Evolutionary conservation across 371 early-diverging fungal genomes (phyloP), one percentile per base, ranked within the genome.

Genomic region (Mucor lusitanicus): DNA sequence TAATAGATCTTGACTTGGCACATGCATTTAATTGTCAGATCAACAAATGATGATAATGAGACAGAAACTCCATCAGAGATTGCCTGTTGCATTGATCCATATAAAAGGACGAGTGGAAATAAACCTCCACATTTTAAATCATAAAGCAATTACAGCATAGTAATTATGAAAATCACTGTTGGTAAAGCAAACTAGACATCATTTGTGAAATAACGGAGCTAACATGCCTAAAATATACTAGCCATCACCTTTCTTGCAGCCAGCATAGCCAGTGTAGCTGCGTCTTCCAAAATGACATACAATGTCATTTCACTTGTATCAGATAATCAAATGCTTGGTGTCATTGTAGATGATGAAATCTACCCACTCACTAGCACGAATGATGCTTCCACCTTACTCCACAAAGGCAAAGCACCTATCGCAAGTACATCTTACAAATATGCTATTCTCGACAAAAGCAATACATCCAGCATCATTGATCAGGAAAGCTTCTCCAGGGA

Each of bases 361-460:
- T 70, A 70, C 32, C 70, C 66, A 37, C 61, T 70, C 15, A 46
- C 21, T 1, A n/a, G 6, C 13, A 25, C 46, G 9, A 37, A 33
- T 19, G 53, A 48, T 3, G 61, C 8, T 15, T 65, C 62, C 6
- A 30, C 55, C n/a, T 23, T 72, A 11, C 44, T 72, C 7, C 65
- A 65, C 19, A 59, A 19, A 1, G 73, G 66, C 3, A 28, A 55
- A 27, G 69, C 73, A 1, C 73, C 73, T 7, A 12, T 37, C 3
- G 65, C 73, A 12, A n/a, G 21, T 12, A 9, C n/a, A 7, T 48
- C 48, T 3, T 72, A 72, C 23, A 48, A 25, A 8, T 72, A 72
- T 39, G 73, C 60, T 12, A 19, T 59, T 35, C 33, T 63, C 35
- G 23, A 39, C 21, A 33, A 65, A 5, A 25, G 35, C 11, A 46